Base-by-base conservation (phyloP, 352 stramenopile species). In the Phytophthora pini region DNA sequence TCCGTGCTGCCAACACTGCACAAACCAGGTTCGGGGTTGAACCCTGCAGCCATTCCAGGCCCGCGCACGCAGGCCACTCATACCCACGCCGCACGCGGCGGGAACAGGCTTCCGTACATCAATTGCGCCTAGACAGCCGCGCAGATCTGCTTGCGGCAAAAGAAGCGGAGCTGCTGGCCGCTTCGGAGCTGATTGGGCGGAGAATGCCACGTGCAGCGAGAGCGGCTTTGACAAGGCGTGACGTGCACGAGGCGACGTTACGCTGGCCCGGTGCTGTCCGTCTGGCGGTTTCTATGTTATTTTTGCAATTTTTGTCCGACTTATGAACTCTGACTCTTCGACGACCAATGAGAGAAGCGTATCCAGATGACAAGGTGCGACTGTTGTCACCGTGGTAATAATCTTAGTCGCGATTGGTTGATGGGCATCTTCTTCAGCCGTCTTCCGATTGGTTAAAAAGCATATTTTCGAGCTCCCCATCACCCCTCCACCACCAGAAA, bases 151-250 rank as follows among this genome's bases (percentile, higher is more conserved):
- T 59, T 17, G 20, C 4, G n/a, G 24, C 17, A 61, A 48, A 56
- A 61, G 29, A 60, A 56, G 29, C 29, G 49, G 43, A 54, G 67
- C 56, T 59, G 49, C 22, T 9, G 41, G 11, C 34, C 15, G 39
- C 8, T 26, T 24, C 11, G 15, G 43, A 60, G 54, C 29, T 65
- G 67, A 76, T 76, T 76, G 68, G 68, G 39, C 40, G 22, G 12
- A 17, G 6, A 27, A 7, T 69, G 64, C 64, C 68, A 76, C 68
- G 68, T 72, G 53, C 63, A 72, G 7, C 63, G 46, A 74, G 61
- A 65, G 26, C 57, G 50, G 20, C 13, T 44, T 29, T 40, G 36
- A 31, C 50, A 66, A 43, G 24, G 58, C 59, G 31, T 72, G 56
- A 71, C 67, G 36, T 66, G 40, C 61, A 63, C 44, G 39, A 41